A percentile compares a stretch with the other conserved stretches of the same genome.
Evolutionary conservation across 192 early-diverging fungal genomes (phyloP).

Genomic region (Gryganskiella cystojenkinii): DNA sequence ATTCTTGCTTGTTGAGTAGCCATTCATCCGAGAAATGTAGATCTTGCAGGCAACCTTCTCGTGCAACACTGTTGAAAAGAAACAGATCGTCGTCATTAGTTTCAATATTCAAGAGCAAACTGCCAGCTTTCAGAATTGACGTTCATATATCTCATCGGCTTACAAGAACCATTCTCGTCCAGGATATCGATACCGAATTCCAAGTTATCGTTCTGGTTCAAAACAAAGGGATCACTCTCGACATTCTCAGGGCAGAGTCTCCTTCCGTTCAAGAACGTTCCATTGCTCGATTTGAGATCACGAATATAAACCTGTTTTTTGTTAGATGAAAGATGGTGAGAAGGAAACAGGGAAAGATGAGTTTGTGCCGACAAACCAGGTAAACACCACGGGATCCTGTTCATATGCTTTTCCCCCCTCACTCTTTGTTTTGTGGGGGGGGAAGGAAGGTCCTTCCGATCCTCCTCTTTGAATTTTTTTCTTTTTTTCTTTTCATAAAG

Average conservation of each 20-base stretch:
- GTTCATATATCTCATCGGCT: slow-evolving; percentile 7
- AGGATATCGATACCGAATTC: slow-evolving; percentile 88
- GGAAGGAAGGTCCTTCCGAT: neutral
- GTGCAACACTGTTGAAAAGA: slow-evolving; percentile 25
- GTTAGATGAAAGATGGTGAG: neutral
- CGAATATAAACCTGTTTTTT: slow-evolving; percentile 68
- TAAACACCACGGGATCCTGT: too few relatives aligned
- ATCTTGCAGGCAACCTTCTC: slow-evolving; percentile 52
- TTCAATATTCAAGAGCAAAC: too few relatives aligned
- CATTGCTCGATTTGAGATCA: slow-evolving; percentile 83
- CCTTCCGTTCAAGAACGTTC: slow-evolving; percentile 81
- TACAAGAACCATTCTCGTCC: slow-evolving; percentile 73
- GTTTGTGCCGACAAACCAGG: too few relatives aligned
- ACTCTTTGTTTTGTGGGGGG: neutral
- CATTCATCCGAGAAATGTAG: slow-evolving; percentile 38
- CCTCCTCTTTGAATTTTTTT: slow-evolving; percentile 1
- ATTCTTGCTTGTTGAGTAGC: slow-evolving; percentile 31
- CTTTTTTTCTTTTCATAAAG: neutral
- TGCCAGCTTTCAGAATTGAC: too few relatives aligned
- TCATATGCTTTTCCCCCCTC: neutral
- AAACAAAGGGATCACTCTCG: slow-evolving; percentile 65
- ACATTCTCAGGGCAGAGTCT: slow-evolving; percentile 73
- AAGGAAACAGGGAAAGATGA: too few relatives aligned
- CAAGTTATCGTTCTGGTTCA: slow-evolving; percentile 69
- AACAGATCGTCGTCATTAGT: neutral